These are phyloP conservation scores for Monilinia polystroma DNA, from an alignment of 2,329 filamentous ascomycete genomes.

Conservation along the genomic window DNA sequence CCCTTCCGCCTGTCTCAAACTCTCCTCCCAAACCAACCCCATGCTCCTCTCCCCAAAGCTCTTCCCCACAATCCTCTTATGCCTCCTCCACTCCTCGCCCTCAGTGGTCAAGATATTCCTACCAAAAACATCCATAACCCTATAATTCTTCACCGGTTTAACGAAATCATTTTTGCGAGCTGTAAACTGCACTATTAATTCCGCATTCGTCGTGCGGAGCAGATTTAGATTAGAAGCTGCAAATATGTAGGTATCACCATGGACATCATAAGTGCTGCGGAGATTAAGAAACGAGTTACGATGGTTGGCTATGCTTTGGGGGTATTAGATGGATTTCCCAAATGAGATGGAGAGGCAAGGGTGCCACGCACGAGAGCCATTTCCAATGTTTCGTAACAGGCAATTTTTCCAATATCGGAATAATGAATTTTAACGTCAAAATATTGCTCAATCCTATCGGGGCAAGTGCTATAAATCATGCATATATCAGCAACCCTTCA, in stretches of 20 bases:
- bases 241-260: slow-evolving; percentile 37
- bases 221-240: slow-evolving; percentile 30
- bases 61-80: slow-evolving; percentile 39
- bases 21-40: slow-evolving; percentile 45
- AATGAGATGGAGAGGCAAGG: neutral
- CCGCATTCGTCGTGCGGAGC: slow-evolving; percentile 36
- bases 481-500: neutral
- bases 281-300: slow-evolving; percentile 27
- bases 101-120: slow-evolving; percentile 39
- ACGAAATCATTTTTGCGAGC: slow-evolving; percentile 36
- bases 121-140: slow-evolving; percentile 39
- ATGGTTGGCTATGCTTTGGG: slow-evolving; percentile 27
- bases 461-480: neutral
- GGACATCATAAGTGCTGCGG: slow-evolving; percentile 24
- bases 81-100: slow-evolving; percentile 39
- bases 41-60: slow-evolving; percentile 50
- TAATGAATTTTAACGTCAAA: slow-evolving; percentile 20
- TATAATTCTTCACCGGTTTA: slow-evolving; percentile 38
- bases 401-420: slow-evolving; percentile 24
- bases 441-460: slow-evolving; percentile 26
- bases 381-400: slow-evolving; percentile 27
- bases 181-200: slow-evolving; percentile 35
- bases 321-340: slow-evolving; percentile 12
- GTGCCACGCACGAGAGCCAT: slow-evolving; percentile 26
- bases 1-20: slow-evolving; percentile 47